A percentile compares a stretch with the other conserved stretches of the same genome.
Conservation (phyloP, 1,284 basidiomycete species). For the Puccinia polysora region DNA sequence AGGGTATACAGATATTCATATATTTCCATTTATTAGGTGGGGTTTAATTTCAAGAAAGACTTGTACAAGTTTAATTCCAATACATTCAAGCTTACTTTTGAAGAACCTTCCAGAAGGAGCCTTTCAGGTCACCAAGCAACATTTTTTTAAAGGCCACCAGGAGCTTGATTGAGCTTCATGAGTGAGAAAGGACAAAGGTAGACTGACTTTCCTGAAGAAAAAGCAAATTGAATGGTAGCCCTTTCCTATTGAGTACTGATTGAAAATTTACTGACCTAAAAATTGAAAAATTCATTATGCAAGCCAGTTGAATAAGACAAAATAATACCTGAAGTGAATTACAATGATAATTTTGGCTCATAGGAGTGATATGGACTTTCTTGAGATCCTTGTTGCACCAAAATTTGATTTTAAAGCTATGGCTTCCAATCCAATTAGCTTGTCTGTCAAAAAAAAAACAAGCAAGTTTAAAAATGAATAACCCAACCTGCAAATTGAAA, state of each 20-base stretch:
- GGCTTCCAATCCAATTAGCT: background rate
- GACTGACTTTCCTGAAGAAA: background rate
- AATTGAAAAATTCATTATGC: background rate
- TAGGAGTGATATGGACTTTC: background rate
- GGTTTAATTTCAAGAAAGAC: no score
- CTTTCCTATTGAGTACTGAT: background rate
- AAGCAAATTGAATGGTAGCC: background rate
- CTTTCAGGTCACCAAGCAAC: background rate
- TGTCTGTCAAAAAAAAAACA: background rate
- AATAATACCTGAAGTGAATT: background rate
- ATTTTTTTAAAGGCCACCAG: background rate
- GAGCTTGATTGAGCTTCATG: background rate
- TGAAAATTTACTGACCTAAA: background rate
- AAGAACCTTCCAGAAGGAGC: no score
- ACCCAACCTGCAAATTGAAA: background rate
- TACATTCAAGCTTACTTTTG: no score
- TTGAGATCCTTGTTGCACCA: background rate
- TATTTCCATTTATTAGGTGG: no score
- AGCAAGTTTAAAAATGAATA: background rate
- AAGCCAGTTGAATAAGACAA: background rate
- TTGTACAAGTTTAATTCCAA: no score
- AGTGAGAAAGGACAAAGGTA: background rate
- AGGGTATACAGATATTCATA: no score
- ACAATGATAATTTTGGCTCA: background rate
- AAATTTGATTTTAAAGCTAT: constrained; percentile 1